Evolutionary conservation across 768 basidiomycete species (phyloP).

Genomic region (Amanita fuliginea): DNA sequence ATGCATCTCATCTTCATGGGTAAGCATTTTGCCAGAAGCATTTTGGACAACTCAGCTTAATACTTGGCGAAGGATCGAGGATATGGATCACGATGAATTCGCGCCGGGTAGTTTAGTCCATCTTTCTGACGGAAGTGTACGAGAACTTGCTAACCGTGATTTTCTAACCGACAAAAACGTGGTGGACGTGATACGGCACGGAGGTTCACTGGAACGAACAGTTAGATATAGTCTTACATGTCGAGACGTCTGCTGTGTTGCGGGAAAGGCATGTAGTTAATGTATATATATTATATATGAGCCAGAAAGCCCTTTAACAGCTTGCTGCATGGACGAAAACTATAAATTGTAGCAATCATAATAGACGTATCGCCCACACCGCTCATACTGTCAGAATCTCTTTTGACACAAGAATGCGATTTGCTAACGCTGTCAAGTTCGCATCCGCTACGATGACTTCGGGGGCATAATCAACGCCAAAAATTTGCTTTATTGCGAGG

Average conservation of each 20-base stretch:
- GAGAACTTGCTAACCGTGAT: slow-evolving; percentile 45
- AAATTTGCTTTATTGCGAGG: slow-evolving; percentile 64
- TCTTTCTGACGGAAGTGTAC: slow-evolving; percentile 13
- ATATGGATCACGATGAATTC: slow-evolving; percentile 37
- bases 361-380: background rate
- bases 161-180: slow-evolving; percentile 32
- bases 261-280: slow-evolving; percentile 14
- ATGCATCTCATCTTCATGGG: slow-evolving; percentile 70
- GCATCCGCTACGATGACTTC: slow-evolving; percentile 93
- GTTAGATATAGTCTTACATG: slow-evolving; percentile 79
- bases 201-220: slow-evolving; percentile 43
- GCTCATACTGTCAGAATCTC: slow-evolving; percentile 29
- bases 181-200: slow-evolving; percentile 27
- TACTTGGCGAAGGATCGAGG: slow-evolving; percentile 40
- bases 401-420: slow-evolving; percentile 72
- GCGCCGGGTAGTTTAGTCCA: slow-evolving; percentile 14
- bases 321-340: slow-evolving; percentile 10
- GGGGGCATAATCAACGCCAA: slow-evolving; percentile 79
- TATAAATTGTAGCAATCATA: background rate
- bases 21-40: slow-evolving; percentile 12
- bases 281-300: background rate
- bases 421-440: slow-evolving; percentile 76
- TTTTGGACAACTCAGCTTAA: slow-evolving; percentile 1
- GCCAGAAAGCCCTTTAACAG: slow-evolving; percentile 5
- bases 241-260: slow-evolving; percentile 65